These are phyloP conservation scores for Rhynchospora breviuscula DNA, from an alignment of 176 grass and related monocot species.

Conservation along the genomic window DNA sequence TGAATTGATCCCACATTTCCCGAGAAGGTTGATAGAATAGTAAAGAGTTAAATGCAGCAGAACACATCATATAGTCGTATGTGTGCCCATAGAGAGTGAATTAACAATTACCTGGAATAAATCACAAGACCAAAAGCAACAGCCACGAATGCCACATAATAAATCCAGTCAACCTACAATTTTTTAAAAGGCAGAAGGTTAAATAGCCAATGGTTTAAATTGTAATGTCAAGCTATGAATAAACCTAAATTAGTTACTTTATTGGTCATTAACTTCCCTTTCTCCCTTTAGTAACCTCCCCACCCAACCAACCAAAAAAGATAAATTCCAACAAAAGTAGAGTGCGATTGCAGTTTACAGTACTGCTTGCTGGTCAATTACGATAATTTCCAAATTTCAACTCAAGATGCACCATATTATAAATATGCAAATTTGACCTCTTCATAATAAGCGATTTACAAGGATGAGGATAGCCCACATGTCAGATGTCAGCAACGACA, in stretches of 20 bases:
- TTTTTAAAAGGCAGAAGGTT: background rate
- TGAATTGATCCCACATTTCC: background rate
- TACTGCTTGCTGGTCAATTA: background rate
- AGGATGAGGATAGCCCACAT: conserved; percentile 75
- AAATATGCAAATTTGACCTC: conserved; percentile 30
- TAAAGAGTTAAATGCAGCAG: background rate
- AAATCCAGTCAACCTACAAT: conserved; percentile 72
- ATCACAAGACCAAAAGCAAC: conserved; percentile 48
- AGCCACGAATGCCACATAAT: conserved; percentile 60
- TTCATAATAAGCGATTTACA: conserved; percentile 52
- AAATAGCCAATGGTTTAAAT: background rate
- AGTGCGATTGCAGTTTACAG: background rate
- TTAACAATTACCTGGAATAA: conserved; percentile 47
- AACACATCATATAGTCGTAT: background rate
- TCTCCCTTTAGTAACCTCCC: background rate
- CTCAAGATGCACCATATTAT: background rate
- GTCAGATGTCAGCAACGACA: conserved; percentile 58
- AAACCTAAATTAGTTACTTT: background rate
- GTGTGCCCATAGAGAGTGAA: too few relatives aligned
- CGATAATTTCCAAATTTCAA: background rate
- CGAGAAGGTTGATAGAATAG: background rate
- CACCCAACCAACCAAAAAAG: background rate
- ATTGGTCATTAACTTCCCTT: background rate
- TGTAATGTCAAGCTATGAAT: background rate
- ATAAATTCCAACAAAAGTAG: background rate